These are phyloP conservation scores for Dovyalis caffra DNA, from an alignment of 345 rosid species.

Conservation along the genomic window DNA sequence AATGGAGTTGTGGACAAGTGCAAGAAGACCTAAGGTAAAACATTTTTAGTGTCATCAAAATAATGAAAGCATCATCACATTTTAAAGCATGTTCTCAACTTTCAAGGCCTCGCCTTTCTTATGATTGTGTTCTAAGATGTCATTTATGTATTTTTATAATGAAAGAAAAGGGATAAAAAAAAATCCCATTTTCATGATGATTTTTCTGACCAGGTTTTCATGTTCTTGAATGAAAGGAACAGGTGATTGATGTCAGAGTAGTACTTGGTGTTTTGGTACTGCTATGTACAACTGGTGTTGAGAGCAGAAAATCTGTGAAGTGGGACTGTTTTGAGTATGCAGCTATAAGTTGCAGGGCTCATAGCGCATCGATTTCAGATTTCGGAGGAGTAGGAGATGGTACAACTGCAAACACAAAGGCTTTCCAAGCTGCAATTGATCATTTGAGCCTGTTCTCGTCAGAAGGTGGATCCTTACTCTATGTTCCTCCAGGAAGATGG, in stretches of 20 bases:
- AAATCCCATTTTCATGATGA: not conserved
- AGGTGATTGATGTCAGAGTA: slow-evolving; percentile 24
- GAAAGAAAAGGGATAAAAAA: not conserved
- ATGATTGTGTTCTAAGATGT: not conserved
- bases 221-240: not conserved
- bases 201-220: not conserved
- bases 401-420: slow-evolving; percentile 40
- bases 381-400: slow-evolving; percentile 46
- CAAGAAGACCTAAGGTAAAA: slow-evolving; percentile 15
- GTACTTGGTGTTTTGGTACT: slow-evolving; percentile 24
- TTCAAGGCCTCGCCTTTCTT: not conserved
- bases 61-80: not conserved
- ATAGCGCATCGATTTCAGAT: slow-evolving; percentile 20
- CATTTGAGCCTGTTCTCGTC: slow-evolving; percentile 34
- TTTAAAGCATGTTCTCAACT: not conserved
- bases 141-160: not conserved
- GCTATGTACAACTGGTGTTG: slow-evolving; percentile 32
- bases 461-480: slow-evolving; percentile 39
- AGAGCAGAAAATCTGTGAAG: slow-evolving; percentile 22
- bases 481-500: slow-evolving; percentile 52
- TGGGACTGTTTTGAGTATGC: slow-evolving; percentile 25
- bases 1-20: slow-evolving; percentile 21
- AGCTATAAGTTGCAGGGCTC: slow-evolving; percentile 25
- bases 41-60: not conserved
- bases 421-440: slow-evolving; percentile 37